Evolutionary conservation across 176 grass and related monocot species (phyloP).

Genomic region (Carex myosuroides): DNA sequence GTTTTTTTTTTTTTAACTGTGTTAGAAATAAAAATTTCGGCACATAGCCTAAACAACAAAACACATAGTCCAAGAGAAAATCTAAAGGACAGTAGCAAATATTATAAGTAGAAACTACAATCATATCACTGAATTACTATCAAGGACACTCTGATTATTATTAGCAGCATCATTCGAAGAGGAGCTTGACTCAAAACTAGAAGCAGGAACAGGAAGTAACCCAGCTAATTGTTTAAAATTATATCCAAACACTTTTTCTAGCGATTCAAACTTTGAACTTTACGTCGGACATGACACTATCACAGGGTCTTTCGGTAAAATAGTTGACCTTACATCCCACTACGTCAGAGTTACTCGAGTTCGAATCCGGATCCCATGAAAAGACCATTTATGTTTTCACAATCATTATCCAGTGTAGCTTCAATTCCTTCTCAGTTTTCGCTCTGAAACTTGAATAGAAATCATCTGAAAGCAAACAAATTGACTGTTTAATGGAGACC

Average conservation of each 20-base stretch:
- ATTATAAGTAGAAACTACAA: too few species aligned
- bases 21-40: too few species aligned
- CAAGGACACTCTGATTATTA: too few species aligned
- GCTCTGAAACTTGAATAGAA: too few species aligned
- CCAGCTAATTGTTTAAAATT: neutral
- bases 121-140: too few species aligned
- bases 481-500: neutral
- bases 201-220: too few species aligned
- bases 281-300: neutral
- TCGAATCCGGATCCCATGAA: neutral
- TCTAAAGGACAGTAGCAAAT: too few species aligned
- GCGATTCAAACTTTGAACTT: neutral
- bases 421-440: neutral
- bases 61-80: too few species aligned
- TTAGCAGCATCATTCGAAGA: too few species aligned
- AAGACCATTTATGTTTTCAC: neutral
- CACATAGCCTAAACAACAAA: too few species aligned
- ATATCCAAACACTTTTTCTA: neutral
- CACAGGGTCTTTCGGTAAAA: neutral
- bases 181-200: too few species aligned
- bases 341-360: neutral
- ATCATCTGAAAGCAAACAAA: neutral
- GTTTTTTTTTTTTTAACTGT: too few species aligned
- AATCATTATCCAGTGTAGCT: neutral
- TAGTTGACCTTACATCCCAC: neutral